These are phyloP conservation scores for Paecilomyces sp. DNA, from an alignment of 2,329 filamentous ascomycete species.

Conservation along the genomic window DNA sequence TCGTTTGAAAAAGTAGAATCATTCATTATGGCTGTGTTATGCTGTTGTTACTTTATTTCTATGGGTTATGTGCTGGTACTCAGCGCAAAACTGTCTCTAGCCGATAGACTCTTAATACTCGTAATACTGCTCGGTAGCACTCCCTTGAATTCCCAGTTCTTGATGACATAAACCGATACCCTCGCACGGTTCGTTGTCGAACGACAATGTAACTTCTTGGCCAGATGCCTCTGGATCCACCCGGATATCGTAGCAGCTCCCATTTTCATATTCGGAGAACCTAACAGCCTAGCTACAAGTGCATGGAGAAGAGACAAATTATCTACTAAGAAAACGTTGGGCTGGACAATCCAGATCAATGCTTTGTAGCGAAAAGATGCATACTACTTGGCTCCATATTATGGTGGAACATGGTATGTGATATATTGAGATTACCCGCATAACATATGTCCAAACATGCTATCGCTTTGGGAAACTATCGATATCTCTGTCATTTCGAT, in stretches of 20 bases:
- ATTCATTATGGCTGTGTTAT: background rate
- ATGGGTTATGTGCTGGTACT: background rate
- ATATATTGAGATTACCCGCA: background rate
- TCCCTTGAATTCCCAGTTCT: no score
- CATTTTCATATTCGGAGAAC: background rate
- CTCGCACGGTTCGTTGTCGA: no score
- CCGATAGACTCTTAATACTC: background rate
- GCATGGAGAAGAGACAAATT: no score
- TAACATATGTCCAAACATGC: background rate
- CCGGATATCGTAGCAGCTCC: background rate
- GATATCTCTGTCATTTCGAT: no score
- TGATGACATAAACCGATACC: no score
- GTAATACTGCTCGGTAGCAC: background rate
- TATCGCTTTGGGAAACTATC: constrained; percentile 6
- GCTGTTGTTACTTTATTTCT: background rate
- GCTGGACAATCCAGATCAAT: no score
- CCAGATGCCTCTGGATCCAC: background rate
- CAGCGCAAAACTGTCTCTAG: background rate
- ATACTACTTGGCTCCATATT: background rate
- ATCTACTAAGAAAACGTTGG: no score
- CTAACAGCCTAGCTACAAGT: no score
- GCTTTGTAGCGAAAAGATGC: no score
- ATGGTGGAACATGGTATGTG: background rate
- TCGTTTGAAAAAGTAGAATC: constrained; percentile 1
- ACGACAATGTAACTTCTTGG: no score